Evolutionary conservation across 2,329 filamentous ascomycete species (phyloP), one percentile per base, ranked within the genome.

Genomic region (Paecilomyces variotii): DNA sequence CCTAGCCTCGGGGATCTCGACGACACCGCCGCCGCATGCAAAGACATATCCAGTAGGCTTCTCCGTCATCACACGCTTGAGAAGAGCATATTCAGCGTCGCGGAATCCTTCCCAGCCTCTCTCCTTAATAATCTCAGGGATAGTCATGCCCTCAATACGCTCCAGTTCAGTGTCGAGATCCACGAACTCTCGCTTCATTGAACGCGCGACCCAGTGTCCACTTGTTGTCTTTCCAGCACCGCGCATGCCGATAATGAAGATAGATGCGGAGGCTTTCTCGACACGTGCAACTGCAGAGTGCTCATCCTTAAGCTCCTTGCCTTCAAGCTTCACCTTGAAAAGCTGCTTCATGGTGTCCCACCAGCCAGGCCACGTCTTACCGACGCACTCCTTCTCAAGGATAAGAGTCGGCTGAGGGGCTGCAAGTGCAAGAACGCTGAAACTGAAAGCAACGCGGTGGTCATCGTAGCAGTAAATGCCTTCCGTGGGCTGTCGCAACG

Each of bases 311-410:
- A 79, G 67, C 65, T 95, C 91, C 35, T 87, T 84, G 11, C 94
- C 94, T 60, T 87, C 83, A n/a, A 97, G 78, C 28, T 82, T 76
- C 28, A 89, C 89, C 34, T 86, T 81, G 78, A 97, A 99, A 12
- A 85, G 83, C 64, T 89, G 85, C 25, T 87, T 87, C 58, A 97
- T 77, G 19, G 87, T 85, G 73, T 99, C 94, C 94, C 94, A 99
- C 91, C 94, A 99, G 9, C 93, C 94, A 0, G 94, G 94, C 94
- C 94, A 99, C 2, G 94, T 99, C 80, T 99, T 99, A 49, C 89
- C 92, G 2, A 91, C 90, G 71, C 94, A 99, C 68, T 96, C 91
- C 60, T 91, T 88, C 72, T 99, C 94, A 1, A 90, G 82, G 56
- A 99, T 86, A 14, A 96, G 76, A 0, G 91, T 88, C 0, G 90